Evolutionary conservation across 225 moss, liverwort and hornwort species (phyloP).

Genomic region (Pleurozium schreberi): DNA sequence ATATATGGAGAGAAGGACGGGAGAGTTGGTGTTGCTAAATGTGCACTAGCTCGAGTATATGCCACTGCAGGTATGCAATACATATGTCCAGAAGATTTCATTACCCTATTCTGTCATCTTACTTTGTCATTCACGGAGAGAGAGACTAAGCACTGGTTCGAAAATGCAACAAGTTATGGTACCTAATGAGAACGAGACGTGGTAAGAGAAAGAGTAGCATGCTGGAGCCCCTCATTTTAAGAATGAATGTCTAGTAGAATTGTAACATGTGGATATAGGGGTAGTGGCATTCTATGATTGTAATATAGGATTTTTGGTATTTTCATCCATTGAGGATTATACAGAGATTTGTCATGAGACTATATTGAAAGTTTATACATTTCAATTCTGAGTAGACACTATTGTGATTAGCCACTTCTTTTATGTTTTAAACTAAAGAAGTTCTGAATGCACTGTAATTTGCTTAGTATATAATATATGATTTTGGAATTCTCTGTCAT

Average conservation of each 20-base stretch:
- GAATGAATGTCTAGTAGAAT: neutral
- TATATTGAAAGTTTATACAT: neutral
- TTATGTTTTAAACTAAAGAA: neutral
- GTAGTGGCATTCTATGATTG: neutral
- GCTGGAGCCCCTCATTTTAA: neutral
- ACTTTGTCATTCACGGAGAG: neutral
- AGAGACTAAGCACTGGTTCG: neutral
- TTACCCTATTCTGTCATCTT: neutral
- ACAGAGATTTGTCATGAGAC: neutral
- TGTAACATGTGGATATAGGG: neutral
- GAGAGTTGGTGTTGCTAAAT: slow-evolving; percentile 76
- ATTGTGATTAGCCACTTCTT: neutral
- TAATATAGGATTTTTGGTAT: neutral
- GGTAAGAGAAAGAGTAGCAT: neutral
- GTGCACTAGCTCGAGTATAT: slow-evolving; percentile 72
- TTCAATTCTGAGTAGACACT: neutral
- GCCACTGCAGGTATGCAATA: slow-evolving; percentile 41
- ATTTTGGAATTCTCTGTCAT: neutral
- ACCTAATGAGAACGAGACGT: neutral
- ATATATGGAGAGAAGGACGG: slow-evolving; percentile 60
- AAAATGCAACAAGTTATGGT: neutral
- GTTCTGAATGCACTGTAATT: neutral
- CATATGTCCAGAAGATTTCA: neutral
- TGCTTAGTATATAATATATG: neutral
- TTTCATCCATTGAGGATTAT: neutral